Percentiles rank a stretch among this genome's conserved stretches.
Evolutionary conservation across 139 green algal genomes (phyloP).

Genomic region (Chlamydomonas schloesseri): DNA sequence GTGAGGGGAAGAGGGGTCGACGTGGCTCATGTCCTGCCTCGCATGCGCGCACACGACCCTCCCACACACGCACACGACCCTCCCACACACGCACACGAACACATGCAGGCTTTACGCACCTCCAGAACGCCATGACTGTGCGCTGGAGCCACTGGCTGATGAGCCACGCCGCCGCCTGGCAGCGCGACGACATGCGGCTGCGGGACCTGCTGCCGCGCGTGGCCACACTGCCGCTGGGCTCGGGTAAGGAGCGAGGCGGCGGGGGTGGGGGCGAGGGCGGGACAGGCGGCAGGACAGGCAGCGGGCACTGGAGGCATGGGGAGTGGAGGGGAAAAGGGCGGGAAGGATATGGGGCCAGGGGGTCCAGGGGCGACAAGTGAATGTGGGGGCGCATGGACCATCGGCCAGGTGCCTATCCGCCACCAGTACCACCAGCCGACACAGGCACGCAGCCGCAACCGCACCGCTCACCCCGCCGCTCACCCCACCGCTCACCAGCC

Average conservation of each 20-base stretch:
- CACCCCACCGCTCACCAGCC: too few relatives aligned
- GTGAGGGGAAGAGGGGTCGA: too few relatives aligned
- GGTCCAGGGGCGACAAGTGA: too few relatives aligned
- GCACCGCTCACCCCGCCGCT: too few relatives aligned
- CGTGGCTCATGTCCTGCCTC: too few relatives aligned
- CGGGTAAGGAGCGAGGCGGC: conserved; percentile 43
- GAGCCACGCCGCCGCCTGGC: conserved; percentile 90
- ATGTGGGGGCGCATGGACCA: too few relatives aligned
- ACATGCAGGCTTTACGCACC: conserved; percentile 91
- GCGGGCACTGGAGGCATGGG: not conserved
- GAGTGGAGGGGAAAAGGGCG: not conserved
- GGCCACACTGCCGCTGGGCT: conserved; percentile 91
- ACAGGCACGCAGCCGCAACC: too few relatives aligned
- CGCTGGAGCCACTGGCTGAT: conserved; percentile 97
- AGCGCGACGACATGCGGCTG: conserved; percentile 95
- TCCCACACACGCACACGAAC: not conserved
- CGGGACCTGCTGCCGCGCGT: conserved; percentile 89
- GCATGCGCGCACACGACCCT: not conserved
- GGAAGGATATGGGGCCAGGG: too few relatives aligned
- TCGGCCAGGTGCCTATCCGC: too few relatives aligned
- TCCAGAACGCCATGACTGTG: conserved; percentile 96
- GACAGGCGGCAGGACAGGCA: not conserved
- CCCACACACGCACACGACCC: not conserved
- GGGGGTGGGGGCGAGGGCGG: not conserved
- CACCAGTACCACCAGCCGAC: too few relatives aligned